These are phyloP conservation scores for Aspergillus asperescens DNA, from an alignment of 495 filamentous ascomycete species.

Conservation along the genomic window DNA sequence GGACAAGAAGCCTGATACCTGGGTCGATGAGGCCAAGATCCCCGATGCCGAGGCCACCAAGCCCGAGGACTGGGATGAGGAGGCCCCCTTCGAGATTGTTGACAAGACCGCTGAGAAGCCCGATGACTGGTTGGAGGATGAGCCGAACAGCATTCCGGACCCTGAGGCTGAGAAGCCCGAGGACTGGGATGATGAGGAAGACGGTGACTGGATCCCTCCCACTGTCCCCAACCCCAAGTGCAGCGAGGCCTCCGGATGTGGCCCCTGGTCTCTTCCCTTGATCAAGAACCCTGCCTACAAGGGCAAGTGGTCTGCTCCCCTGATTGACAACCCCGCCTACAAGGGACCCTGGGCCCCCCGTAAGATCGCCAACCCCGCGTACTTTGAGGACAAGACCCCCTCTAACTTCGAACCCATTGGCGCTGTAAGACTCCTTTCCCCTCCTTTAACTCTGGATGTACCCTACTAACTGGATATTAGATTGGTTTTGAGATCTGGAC, in stretches of 20 bases:
- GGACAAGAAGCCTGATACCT: constrained; percentile 90
- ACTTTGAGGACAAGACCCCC: constrained; percentile 96
- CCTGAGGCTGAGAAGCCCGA: constrained; percentile 98
- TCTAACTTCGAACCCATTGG: constrained; percentile 97
- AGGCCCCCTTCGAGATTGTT: constrained; percentile 90
- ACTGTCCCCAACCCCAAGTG: constrained; percentile 95
- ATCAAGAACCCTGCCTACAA: constrained; percentile 97
- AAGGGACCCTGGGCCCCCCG: constrained; percentile 92
- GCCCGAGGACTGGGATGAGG: constrained; percentile 99
- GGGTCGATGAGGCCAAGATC: constrained; percentile 91
- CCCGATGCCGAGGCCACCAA: constrained; percentile 90
- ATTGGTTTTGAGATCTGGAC: constrained; percentile 99
- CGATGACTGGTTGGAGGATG: constrained; percentile 93
- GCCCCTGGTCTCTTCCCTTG: constrained; percentile 85
- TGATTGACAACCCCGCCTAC: constrained; percentile 98
- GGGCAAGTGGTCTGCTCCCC: constrained; percentile 94
- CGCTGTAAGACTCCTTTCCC: constrained; percentile 56
- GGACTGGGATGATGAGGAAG: constrained; percentile 99
- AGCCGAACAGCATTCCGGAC: constrained; percentile 80
- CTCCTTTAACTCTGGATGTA: neutral
- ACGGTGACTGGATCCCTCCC: constrained; percentile 97
- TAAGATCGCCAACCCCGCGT: constrained; percentile 96
- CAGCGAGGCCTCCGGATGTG: constrained; percentile 87
- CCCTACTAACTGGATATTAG: constrained; percentile 33
- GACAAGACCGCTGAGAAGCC: constrained; percentile 90